Evolutionary conservation across 352 stramenopile genomes (phyloP).

Genomic region (Globisporangium carolinianum): DNA sequence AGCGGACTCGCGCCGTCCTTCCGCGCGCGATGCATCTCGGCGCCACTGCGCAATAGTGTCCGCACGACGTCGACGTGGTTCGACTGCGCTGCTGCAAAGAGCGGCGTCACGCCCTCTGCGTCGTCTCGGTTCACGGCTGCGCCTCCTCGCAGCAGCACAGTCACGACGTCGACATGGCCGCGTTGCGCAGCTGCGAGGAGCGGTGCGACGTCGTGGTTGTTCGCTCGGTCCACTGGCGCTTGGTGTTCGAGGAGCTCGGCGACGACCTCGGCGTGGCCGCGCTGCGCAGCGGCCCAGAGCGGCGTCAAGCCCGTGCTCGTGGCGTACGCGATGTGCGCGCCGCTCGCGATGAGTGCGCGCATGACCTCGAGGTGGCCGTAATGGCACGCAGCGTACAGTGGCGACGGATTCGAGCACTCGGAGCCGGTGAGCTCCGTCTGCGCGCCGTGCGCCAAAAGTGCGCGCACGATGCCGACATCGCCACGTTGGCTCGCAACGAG

Average conservation of each 20-base stretch:
- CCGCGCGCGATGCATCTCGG: background rate
- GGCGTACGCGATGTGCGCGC: background rate
- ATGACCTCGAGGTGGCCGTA: constrained; percentile 1
- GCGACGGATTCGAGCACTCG: background rate
- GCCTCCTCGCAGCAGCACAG: background rate
- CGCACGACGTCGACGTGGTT: background rate
- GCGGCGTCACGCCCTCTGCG: background rate
- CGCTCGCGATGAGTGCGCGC: background rate
- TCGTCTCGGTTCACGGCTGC: background rate
- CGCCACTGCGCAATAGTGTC: background rate
- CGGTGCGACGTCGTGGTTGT: background rate
- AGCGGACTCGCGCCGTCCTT: background rate
- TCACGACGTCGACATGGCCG: background rate
- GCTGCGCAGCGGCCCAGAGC: background rate
- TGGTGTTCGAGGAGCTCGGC: background rate
- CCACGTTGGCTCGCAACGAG: background rate
- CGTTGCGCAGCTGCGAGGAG: background rate
- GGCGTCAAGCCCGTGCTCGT: background rate
- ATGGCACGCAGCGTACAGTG: background rate
- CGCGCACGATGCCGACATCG: background rate
- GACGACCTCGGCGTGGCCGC: background rate
- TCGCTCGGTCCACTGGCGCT: background rate
- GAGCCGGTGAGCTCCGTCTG: background rate
- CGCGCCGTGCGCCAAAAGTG: background rate
- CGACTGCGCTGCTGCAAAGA: background rate